phyloP scores from a whole-genome alignment of 1,139 yeast species.

The Pichia cactophila region DNA sequence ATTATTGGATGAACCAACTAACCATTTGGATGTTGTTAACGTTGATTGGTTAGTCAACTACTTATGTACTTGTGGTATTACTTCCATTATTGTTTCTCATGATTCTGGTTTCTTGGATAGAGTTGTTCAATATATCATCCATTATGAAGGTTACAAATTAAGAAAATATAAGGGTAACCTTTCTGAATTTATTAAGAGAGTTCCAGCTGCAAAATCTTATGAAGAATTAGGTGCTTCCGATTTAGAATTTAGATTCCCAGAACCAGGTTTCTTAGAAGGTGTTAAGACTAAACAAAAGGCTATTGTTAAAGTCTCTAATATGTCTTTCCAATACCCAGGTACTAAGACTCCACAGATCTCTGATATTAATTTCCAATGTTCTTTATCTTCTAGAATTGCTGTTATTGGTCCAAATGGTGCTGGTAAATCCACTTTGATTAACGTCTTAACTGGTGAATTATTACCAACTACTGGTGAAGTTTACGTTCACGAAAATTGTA shows the following conservation, averaged over 20 bases:
- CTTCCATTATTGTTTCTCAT: constrained; percentile 97
- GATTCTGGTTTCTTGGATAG: constrained; percentile 99
- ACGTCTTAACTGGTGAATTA: constrained; percentile 98
- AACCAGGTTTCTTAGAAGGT: constrained; percentile 99
- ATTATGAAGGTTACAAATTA: constrained; percentile 99
- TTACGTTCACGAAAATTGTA: constrained; percentile 98
- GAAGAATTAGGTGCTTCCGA: constrained; percentile 98
- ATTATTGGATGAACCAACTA: constrained; percentile 98
- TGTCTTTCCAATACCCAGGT: constrained; percentile 99
- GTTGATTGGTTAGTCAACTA: constrained; percentile 99
- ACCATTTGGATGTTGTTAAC: constrained; percentile 98
- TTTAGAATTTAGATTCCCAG: constrained; percentile 94
- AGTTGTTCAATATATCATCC: constrained; percentile 96
- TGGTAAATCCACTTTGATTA: constrained; percentile 98
- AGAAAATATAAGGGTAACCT: constrained; percentile 99
- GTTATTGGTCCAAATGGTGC: constrained; percentile 99
- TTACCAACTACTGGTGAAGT: constrained; percentile 98
- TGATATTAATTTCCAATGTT: constrained; percentile 95
- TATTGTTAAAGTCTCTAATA: constrained; percentile 92
- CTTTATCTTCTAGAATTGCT: constrained; percentile 98
- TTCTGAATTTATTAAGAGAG: constrained; percentile 95
- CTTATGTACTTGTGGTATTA: constrained; percentile 96
- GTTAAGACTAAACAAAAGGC: constrained; percentile 99
- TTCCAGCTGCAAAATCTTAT: constrained; percentile 98
- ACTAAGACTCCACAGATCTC: constrained; percentile 88